A percentile compares a stretch with the other conserved stretches of the same genome.
These are phyloP conservation scores for Prunus fruticosa DNA, from an alignment of 306 rosid genomes.

Conservation along the genomic window DNA sequence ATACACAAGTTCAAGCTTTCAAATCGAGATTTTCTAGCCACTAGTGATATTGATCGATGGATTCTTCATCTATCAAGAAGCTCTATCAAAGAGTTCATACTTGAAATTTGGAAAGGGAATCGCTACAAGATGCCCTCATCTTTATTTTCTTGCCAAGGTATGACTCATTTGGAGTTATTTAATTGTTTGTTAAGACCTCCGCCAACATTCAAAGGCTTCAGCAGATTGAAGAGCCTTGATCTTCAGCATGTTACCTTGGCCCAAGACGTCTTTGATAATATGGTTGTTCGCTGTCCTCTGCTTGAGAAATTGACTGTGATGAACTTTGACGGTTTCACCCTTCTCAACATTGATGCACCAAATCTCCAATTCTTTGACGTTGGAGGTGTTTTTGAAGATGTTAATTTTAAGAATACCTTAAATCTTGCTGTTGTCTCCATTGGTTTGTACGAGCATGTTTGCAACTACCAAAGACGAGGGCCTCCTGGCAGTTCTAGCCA, in stretches of 20 bases:
- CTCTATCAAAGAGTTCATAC: slow-evolving; percentile 48
- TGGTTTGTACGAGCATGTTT: slow-evolving; percentile 37
- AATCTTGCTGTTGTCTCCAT: slow-evolving; percentile 51
- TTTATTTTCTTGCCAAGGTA: slow-evolving; percentile 46
- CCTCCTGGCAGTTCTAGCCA: slow-evolving; percentile 33
- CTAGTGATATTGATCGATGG: slow-evolving; percentile 54
- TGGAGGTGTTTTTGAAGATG: slow-evolving; percentile 55
- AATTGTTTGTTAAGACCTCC: slow-evolving; percentile 61
- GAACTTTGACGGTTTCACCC: slow-evolving; percentile 54
- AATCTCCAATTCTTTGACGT: slow-evolving; percentile 52
- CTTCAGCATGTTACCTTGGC: slow-evolving; percentile 60
- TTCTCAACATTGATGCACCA: slow-evolving; percentile 50
- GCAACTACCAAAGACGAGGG: slow-evolving; percentile 19
- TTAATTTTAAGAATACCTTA: slow-evolving; percentile 45
- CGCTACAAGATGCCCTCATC: slow-evolving; percentile 52
- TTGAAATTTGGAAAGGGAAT: slow-evolving; percentile 58
- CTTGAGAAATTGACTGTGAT: slow-evolving; percentile 55
- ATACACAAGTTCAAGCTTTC: slow-evolving; percentile 54
- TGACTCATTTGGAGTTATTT: slow-evolving; percentile 49
- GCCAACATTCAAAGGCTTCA: slow-evolving; percentile 45
- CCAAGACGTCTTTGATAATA: slow-evolving; percentile 47
- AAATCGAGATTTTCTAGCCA: slow-evolving; percentile 41
- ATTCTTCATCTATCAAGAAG: slow-evolving; percentile 44
- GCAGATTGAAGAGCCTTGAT: slow-evolving; percentile 62
- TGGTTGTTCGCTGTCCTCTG: slow-evolving; percentile 49